Conservation (phyloP, 352 stramenopile genomes). For the Globisporangium viniferum region DNA sequence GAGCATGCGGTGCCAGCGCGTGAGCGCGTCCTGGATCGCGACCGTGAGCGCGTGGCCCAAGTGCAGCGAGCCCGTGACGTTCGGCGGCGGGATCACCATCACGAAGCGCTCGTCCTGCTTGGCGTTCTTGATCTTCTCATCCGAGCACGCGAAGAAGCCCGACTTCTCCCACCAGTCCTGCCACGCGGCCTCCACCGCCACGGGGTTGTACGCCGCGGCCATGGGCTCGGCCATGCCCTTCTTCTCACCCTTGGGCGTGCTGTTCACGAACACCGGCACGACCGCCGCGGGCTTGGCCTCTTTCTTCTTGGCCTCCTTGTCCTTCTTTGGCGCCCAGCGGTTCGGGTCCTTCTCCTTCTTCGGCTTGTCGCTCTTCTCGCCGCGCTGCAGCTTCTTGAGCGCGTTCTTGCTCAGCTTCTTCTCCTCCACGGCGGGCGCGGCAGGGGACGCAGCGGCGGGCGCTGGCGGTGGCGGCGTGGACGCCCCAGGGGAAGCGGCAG, state of each 20-base stretch:
- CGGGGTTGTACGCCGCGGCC: constrained; percentile 93
- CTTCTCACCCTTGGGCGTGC: constrained; percentile 93
- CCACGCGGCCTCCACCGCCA: constrained; percentile 97
- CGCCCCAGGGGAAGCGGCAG: neutral
- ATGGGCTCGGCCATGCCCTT: constrained; percentile 93
- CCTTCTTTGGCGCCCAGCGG: constrained; percentile 81
- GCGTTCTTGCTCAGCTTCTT: constrained; percentile 94
- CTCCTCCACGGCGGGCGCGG: constrained; percentile 23
- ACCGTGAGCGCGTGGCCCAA: constrained; percentile 99
- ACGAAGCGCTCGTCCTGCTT: constrained; percentile 92
- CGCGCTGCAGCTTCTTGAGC: constrained; percentile 91
- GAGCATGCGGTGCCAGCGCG: constrained; percentile 98
- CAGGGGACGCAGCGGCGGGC: neutral
- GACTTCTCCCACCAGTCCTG: constrained; percentile 98
- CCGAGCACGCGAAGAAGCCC: constrained; percentile 95
- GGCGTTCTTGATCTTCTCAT: constrained; percentile 71
- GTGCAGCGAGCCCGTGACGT: constrained; percentile 92
- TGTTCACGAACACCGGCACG: constrained; percentile 85
- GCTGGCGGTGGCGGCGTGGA: constrained; percentile 16
- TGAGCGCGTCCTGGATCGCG: constrained; percentile 96
- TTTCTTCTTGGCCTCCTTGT: constrained; percentile 86
- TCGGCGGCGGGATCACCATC: constrained; percentile 94
- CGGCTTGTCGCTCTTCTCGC: constrained; percentile 83
- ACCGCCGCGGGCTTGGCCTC: constrained; percentile 35
- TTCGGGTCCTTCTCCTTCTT: constrained; percentile 97